Evolutionary conservation across 257 asterid species (phyloP).

Genomic region (Fraxinus anomala): DNA sequence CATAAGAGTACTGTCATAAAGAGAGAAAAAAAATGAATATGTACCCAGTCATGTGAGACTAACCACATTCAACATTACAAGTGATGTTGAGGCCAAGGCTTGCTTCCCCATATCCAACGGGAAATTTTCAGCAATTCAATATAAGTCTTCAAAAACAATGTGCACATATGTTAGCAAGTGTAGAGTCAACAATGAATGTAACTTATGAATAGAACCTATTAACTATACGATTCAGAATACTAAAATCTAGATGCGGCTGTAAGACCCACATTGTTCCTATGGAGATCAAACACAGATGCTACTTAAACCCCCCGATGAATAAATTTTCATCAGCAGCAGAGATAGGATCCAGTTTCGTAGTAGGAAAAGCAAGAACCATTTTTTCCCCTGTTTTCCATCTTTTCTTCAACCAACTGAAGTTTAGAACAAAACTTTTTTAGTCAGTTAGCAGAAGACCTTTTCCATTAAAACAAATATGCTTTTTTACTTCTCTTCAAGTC

Average conservation of each 20-base stretch:
- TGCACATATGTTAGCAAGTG: not conserved
- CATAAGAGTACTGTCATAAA: conserved; percentile 72
- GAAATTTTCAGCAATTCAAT: not conserved
- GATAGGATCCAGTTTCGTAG: not conserved
- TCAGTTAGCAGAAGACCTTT: not conserved
- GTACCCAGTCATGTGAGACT: conserved; percentile 19
- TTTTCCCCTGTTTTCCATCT: not conserved
- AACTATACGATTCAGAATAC: conserved; percentile 3
- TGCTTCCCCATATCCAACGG: not conserved
- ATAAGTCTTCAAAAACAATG: not conserved
- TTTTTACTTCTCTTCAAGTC: not conserved
- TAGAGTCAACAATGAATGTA: not conserved
- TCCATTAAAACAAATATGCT: not conserved
- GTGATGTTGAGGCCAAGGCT: not conserved
- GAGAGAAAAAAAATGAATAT: conserved; percentile 27
- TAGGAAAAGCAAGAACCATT: not conserved
- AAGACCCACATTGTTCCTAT: not conserved
- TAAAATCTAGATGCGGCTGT: not conserved
- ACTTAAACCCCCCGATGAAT: not conserved
- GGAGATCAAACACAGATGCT: not conserved
- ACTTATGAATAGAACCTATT: conserved; percentile 2
- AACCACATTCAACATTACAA: conserved; percentile 9
- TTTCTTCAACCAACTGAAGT: not conserved
- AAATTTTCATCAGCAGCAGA: not conserved
- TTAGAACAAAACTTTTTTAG: not conserved